Base-by-base conservation (phyloP, 306 rosid genomes). In the Acacia confusa region DNA sequence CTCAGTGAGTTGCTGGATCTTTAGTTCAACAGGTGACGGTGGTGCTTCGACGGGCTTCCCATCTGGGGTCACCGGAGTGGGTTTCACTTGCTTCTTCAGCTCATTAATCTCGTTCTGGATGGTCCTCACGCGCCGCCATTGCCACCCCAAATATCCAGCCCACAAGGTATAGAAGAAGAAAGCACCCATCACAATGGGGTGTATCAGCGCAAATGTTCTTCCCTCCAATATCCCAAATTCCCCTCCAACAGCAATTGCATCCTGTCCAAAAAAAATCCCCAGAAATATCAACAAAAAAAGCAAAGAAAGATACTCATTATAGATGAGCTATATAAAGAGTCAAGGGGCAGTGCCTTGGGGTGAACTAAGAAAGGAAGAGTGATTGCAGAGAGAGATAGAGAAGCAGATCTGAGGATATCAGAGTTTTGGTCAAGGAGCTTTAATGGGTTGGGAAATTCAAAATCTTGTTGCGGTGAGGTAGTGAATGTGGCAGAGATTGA, bases 121-220 rank as follows among this genome's bases (percentile, higher is more conserved):
- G 1, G 94, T 92, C 87, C 97, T 84, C 27, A 90, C 91, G 65
- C 91, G 75, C 74, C 94, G 78, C 94, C 97, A 94, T 78, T 94
- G 97, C 94, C 98, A 91, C 28, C 98, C 98, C 85, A 95, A 87
- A 82, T 90, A 95, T 8, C 98, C 98, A 50, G 97, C 93, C 96
- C 96, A 95, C 64, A 95, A 74, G 0, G 98, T 92, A 79, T 88
- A 95, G 13, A 88, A 74, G 87, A 95, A 95, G 45, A 95, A 74
- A 34, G 73, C 1, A 52, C 87, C 95, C 91, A 92, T 86, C 36
- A 90, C 97, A 84, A 91, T 52, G 12, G 98, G 98, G 75, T 92
- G 97, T 40, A 95, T 85, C n/a, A 95, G 88, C 32, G 98, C 97
- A 81, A 92, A 85, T n/a, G 94, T 79, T 85, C 97, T 92, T 25